Evolutionary conservation across 2,329 filamentous ascomycete genomes (phyloP).

Genomic region (Nemania sp.): DNA sequence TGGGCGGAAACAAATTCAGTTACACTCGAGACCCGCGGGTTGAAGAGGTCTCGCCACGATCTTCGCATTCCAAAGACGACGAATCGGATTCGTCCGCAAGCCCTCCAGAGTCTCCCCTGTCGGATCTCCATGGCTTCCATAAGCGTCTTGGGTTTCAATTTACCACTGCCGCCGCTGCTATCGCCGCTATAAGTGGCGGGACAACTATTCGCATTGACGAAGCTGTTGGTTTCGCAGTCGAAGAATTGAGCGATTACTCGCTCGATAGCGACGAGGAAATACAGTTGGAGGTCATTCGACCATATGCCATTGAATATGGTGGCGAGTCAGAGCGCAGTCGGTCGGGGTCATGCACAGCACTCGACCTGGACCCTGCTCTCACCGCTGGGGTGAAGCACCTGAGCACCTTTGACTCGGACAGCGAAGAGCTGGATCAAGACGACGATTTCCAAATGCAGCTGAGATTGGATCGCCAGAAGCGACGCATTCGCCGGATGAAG

Average conservation of each 20-base stretch:
- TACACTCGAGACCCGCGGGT: slow-evolving; percentile 34
- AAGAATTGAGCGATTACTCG: slow-evolving; percentile 38
- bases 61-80: slow-evolving; percentile 37
- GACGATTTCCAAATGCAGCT: slow-evolving; percentile 34
- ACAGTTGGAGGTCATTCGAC: slow-evolving; percentile 32
- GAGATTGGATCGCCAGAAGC: slow-evolving; percentile 30
- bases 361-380: slow-evolving; percentile 36
- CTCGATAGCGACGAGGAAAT: slow-evolving; percentile 34
- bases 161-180: slow-evolving; percentile 21
- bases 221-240: slow-evolving; percentile 37
- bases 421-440: slow-evolving; percentile 31
- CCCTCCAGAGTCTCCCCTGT: slow-evolving; percentile 34
- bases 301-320: slow-evolving; percentile 35
- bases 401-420: slow-evolving; percentile 36
- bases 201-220: slow-evolving; percentile 27
- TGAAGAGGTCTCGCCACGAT: slow-evolving; percentile 40
- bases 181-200: slow-evolving; percentile 21
- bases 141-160: slow-evolving; percentile 30
- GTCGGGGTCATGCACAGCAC: slow-evolving; percentile 32
- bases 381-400: slow-evolving; percentile 36
- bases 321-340: slow-evolving; percentile 37
- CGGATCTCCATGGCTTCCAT: slow-evolving; percentile 31
- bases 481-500: slow-evolving; percentile 38
- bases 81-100: slow-evolving; percentile 35
- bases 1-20: slow-evolving; percentile 39